Percentiles rank a stretch among this genome's conserved stretches.
These are phyloP conservation scores for Phytopythium kandeliae DNA, from an alignment of 352 stramenopile genomes.

Conservation along the genomic window DNA sequence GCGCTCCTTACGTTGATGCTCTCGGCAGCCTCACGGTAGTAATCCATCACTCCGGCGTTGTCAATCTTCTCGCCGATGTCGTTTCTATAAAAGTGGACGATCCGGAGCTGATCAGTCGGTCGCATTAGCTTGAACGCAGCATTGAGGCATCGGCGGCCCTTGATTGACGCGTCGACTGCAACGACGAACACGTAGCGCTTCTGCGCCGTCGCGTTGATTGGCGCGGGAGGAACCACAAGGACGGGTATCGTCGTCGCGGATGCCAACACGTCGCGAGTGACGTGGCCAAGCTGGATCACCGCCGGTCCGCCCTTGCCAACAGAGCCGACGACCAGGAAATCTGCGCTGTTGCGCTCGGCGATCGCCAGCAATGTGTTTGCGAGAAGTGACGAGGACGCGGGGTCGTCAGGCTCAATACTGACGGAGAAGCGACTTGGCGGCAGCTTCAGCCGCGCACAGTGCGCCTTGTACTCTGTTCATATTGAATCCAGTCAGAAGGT, in stretches of 20 bases:
- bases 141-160: slow-evolving; percentile 28
- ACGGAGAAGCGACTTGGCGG: slow-evolving; percentile 36
- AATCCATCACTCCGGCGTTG: slow-evolving; percentile 24
- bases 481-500: too few relatives aligned
- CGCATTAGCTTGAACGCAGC: slow-evolving; percentile 54
- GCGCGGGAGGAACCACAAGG: slow-evolving; percentile 39
- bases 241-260: slow-evolving; percentile 15
- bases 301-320: slow-evolving; percentile 55
- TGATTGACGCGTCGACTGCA: slow-evolving; percentile 30
- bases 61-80: slow-evolving; percentile 31
- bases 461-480: slow-evolving; percentile 56
- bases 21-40: slow-evolving; percentile 26
- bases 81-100: slow-evolving; percentile 62
- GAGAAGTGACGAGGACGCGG: slow-evolving; percentile 2
- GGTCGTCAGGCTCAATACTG: background rate
- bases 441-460: slow-evolving; percentile 33
- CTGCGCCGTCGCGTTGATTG: slow-evolving; percentile 34
- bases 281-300: slow-evolving; percentile 50
- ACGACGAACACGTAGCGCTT: slow-evolving; percentile 51
- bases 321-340: slow-evolving; percentile 53
- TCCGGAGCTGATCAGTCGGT: slow-evolving; percentile 27
- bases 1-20: slow-evolving; percentile 14
- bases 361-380: slow-evolving; percentile 30
- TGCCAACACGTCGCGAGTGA: slow-evolving; percentile 41
- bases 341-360: slow-evolving; percentile 13